Percentiles rank a stretch among this genome's conserved stretches.
These are phyloP conservation scores for Neolentinus lepideus DNA, from an alignment of 1,284 basidiomycete genomes.

Conservation along the genomic window DNA sequence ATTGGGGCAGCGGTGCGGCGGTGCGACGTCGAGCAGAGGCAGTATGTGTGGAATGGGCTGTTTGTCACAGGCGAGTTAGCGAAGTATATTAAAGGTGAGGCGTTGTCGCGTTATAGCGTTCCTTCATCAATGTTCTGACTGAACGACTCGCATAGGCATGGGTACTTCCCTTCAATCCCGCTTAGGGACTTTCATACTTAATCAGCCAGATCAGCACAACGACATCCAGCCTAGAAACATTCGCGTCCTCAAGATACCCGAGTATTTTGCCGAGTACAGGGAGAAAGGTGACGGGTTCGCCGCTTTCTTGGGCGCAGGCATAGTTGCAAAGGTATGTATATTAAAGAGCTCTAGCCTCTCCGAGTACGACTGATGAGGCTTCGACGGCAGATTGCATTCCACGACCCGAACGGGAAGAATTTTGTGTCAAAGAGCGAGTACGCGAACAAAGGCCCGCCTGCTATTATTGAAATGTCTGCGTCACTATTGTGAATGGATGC, in stretches of 20 bases:
- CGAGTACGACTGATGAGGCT: constrained; percentile 8
- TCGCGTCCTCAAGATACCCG: constrained; percentile 71
- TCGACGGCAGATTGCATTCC: constrained; percentile 46
- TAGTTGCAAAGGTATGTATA: constrained; percentile 72
- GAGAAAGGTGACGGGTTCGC: constrained; percentile 79
- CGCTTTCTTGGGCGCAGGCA: constrained; percentile 82
- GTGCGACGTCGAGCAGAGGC: constrained; percentile 57
- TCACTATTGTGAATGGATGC: constrained; percentile 42
- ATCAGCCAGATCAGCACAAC: constrained; percentile 56
- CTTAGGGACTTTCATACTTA: constrained; percentile 61
- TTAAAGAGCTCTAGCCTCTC: not conserved
- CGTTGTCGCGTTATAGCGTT: constrained; percentile 6
- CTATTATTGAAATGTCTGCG: constrained; percentile 70
- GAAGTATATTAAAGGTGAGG: constrained; percentile 68
- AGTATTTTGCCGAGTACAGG: constrained; percentile 89
- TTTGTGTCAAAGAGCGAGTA: constrained; percentile 77
- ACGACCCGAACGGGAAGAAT: constrained; percentile 54
- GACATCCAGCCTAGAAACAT: constrained; percentile 68
- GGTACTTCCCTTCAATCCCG: constrained; percentile 70
- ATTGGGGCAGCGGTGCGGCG: constrained; percentile 54
- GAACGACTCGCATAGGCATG: constrained; percentile 38
- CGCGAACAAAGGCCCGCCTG: constrained; percentile 58
- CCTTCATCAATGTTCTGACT: constrained; percentile 4
- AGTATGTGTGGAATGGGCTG: constrained; percentile 74
- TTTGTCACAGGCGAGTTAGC: constrained; percentile 81